Evolutionary conservation across 371 early-diverging fungal genomes (phyloP).

Genomic region (Rhizopus arrhizus): DNA sequence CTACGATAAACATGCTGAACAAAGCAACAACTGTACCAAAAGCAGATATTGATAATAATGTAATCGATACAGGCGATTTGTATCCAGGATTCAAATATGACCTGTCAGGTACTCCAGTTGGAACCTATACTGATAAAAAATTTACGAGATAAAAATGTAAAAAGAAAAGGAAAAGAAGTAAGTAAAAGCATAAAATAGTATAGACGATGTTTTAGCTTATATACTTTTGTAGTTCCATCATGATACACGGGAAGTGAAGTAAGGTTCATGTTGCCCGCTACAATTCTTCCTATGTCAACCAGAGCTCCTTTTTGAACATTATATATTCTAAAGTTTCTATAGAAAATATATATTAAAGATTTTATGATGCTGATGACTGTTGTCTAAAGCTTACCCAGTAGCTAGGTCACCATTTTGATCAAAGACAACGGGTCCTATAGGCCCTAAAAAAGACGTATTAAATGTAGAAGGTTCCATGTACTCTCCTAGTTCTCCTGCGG

Average conservation of each 20-base stretch:
- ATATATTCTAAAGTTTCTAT: constrained; percentile 53
- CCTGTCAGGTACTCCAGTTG: constrained; percentile 36
- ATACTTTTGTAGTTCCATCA: constrained; percentile 45
- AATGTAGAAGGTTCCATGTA: constrained; percentile 38
- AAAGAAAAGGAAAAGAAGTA: constrained; percentile 21
- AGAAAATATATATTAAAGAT: constrained; percentile 18
- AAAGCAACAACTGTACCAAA: constrained; percentile 44
- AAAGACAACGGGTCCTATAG: constrained; percentile 60
- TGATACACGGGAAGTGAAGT: constrained; percentile 56
- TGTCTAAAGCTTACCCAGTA: constrained; percentile 33
- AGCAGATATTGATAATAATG: constrained; percentile 43
- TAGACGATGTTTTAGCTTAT: constrained; percentile 4
- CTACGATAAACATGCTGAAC: constrained; percentile 40
- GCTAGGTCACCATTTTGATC: constrained; percentile 59
- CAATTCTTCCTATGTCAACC: constrained; percentile 50
- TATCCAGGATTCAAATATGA: constrained; percentile 41
- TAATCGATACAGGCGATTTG: constrained; percentile 45
- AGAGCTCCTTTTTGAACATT: constrained; percentile 54
- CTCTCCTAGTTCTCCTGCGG: constrained; percentile 36
- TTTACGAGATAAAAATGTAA: constrained; percentile 13
- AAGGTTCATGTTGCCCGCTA: constrained; percentile 51
- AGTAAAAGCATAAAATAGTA: not conserved
- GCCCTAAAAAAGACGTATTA: constrained; percentile 58
- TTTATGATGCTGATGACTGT: not conserved
- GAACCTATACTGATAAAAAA: constrained; percentile 31